Evolutionary conservation across 768 basidiomycete genomes (phyloP).

Genomic region (Tulasnella sp.): DNA sequence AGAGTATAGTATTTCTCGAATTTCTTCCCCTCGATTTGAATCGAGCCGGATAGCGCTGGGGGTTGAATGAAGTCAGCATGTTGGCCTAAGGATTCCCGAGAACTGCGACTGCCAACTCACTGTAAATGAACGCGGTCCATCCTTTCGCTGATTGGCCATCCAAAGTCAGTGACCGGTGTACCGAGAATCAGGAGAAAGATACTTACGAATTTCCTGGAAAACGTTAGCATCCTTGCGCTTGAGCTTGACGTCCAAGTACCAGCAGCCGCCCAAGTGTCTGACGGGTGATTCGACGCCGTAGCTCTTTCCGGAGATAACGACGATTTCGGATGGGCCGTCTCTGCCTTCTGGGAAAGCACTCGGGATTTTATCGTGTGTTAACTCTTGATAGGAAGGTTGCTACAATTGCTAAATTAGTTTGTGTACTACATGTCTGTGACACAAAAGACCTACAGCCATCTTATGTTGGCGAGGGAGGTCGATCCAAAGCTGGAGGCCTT

Average conservation of each 20-base stretch:
- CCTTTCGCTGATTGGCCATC: conserved; percentile 39
- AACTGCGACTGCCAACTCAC: conserved; percentile 36
- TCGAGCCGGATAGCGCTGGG: conserved; percentile 25
- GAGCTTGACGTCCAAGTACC: conserved; percentile 79
- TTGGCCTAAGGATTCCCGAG: background rate
- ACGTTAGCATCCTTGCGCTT: conserved; percentile 43
- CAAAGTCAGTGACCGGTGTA: background rate
- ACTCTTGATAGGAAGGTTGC: conserved; percentile 79
- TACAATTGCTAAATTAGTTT: conserved; percentile 15
- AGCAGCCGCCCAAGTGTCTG: conserved; percentile 82
- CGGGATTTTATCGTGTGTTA: conserved; percentile 41
- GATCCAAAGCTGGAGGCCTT: conserved; percentile 75
- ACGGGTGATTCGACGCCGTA: conserved; percentile 83
- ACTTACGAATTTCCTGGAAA: conserved; percentile 76
- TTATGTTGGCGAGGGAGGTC: conserved; percentile 45
- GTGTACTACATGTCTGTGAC: background rate
- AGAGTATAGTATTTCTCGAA: conserved; percentile 63
- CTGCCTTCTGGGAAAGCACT: conserved; percentile 58
- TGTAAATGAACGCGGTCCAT: conserved; percentile 85
- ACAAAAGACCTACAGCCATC: conserved; percentile 35
- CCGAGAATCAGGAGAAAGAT: background rate
- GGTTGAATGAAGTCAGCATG: background rate
- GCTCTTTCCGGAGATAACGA: conserved; percentile 82
- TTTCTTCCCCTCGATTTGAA: conserved; percentile 28
- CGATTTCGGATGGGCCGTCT: conserved; percentile 58